Base-by-base conservation (phyloP, 2,329 filamentous ascomycete species). In the Trichoderma koningii region DNA sequence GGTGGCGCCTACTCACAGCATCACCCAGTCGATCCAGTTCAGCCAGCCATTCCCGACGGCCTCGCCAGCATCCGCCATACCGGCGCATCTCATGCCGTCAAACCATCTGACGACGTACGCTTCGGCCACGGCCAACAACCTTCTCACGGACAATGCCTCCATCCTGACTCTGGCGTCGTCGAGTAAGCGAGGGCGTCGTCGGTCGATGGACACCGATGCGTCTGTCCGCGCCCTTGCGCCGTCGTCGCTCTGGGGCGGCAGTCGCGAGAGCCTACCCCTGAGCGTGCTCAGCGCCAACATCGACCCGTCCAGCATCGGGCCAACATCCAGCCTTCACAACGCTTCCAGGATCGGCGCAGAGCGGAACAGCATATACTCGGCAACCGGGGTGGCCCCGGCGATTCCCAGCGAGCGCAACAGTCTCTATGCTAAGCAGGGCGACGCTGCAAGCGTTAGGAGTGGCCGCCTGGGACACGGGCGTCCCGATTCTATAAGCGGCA, bases 161-260 rank as follows among this genome's bases (percentile, higher is more conserved):
- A 93, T 96, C 70, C 79, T 96, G 66, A 96, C 92, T 0, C 82
- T 96, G 15, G 92, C 92, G 2, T 94, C 91, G 4, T 93, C 90
- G 0, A 92, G 89, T 69, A 92, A 94, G 78, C 86, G 89, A 44
- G 85, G 88, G 30, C 87, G 92, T 42, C 85, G 91, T 55, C 86
- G 91, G 66, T 93, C 90, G 34, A 87, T 94, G 77, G 92, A 95
- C 75, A 95, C 92, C 0, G 90, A 95, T 74, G 92, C 92, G 5
- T 94, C 90, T 0, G 90, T 95, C 45, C 89, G 92, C 50, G 92
- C 92, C 2, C 80, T 96, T n/a, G 90, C 92, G 1, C 91, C 91
- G 0, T 92, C 89, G 0, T 93, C 90, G 0, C 82, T 94, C 5
- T 95, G 90, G 82, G 91, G 91, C 51, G 91, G 91, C 50, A 92